Base-by-base conservation (phyloP, 352 stramenopile genomes). In the Pythium brachiatum region DNA sequence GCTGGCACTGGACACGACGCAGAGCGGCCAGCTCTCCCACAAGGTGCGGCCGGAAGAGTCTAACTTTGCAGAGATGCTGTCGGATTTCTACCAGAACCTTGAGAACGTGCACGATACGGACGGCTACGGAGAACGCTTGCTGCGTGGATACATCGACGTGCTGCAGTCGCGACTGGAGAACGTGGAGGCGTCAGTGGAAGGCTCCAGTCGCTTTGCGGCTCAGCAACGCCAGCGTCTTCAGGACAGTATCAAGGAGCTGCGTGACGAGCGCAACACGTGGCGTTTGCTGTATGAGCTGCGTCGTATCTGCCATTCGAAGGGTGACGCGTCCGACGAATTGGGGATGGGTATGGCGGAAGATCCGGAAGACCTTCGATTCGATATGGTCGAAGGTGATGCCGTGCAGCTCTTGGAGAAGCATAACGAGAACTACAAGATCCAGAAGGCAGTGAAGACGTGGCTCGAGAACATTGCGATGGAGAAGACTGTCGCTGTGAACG, bases 211-310 rank as follows among this genome's bases (percentile, higher is more conserved):
- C 18, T 60, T 34, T 27, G 46, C 21, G 53, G 59, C 25, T 53
- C 64, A n/a, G 21, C 58, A 44, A 63, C 75, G 12, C 27, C 60
- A 81, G 47, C 72, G 81, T 11, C 61, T 90, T 1, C 72, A 78
- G 23, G 68, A 68, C 5, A 66, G 84, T 11, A 77, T 91, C 43
- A 78, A 78, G 41, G 81, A 95, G 27, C 68, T 95, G 3, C 66
- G 76, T 0, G 79, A 95, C 54, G 86, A 95, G 36, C 77, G 86
- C 34, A 95, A 95, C 36, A 92, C 86, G n/a, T 95, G 86, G 86
- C 72, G 80, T 12, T 53, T 95, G 32, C 52, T 93, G 27, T 88
- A 85, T 55, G 82, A 92, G 50, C 66, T 95, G 32, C 81, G 84
- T 12, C 70, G 81, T 27, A 83, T 92, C 31, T 91, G 81, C 58